phyloP scores from a whole-genome alignment of 768 basidiomycete species.

The Nidularia pulvinata region DNA sequence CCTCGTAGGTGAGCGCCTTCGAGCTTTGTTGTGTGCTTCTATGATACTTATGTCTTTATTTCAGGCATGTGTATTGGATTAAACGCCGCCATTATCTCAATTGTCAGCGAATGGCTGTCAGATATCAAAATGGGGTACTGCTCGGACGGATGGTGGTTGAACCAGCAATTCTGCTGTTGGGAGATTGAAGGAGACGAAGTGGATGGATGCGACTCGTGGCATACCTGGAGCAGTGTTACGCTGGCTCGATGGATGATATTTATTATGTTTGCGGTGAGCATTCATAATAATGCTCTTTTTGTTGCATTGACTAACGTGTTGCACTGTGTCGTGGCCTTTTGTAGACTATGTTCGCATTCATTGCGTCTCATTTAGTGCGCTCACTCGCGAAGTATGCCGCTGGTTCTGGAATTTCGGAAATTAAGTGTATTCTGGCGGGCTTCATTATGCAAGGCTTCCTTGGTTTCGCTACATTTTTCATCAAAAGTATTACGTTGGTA shows the following conservation, averaged over 20 bases:
- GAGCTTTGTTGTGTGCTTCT: too few species aligned
- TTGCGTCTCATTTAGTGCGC: slow-evolving; percentile 87
- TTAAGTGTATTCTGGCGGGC: slow-evolving; percentile 96
- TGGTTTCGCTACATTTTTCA: slow-evolving; percentile 85
- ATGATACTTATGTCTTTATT: neutral
- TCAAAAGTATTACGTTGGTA: slow-evolving; percentile 94
- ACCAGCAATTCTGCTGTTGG: slow-evolving; percentile 98
- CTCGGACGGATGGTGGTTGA: slow-evolving; percentile 97
- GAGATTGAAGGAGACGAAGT: slow-evolving; percentile 84
- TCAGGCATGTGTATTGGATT: slow-evolving; percentile 89
- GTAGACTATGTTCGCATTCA: slow-evolving; percentile 82
- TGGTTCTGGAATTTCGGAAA: slow-evolving; percentile 97
- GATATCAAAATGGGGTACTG: slow-evolving; percentile 99
- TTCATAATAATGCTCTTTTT: neutral
- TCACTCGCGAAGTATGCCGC: slow-evolving; percentile 94
- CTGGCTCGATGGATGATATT: slow-evolving; percentile 83
- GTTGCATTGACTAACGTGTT: slow-evolving; percentile 1
- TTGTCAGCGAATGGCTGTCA: slow-evolving; percentile 95
- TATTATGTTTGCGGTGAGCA: slow-evolving; percentile 84
- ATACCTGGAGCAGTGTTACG: slow-evolving; percentile 78
- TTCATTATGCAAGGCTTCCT: slow-evolving; percentile 98
- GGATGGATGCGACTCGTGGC: slow-evolving; percentile 90
- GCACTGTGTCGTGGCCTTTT: too few species aligned
- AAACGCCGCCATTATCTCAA: slow-evolving; percentile 94
- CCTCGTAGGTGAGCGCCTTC: slow-evolving; percentile 71